A percentile compares a stretch with the other conserved stretches of the same genome.
Evolutionary conservation across 179 eudicot species (phyloP).

Genomic region (Heliamphora pulchella): DNA sequence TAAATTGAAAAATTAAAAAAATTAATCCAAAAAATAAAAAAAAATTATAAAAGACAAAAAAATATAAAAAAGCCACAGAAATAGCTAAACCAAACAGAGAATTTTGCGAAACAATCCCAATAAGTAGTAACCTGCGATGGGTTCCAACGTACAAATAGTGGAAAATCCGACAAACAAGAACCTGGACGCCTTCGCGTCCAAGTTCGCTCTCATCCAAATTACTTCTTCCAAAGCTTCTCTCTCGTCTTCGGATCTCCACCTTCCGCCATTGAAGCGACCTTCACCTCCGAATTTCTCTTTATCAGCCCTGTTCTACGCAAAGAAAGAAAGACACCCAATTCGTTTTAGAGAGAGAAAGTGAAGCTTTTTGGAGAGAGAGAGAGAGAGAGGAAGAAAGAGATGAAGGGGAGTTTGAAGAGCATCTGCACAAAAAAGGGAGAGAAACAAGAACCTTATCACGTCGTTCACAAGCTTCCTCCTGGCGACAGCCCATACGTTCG

Average conservation of each 20-base stretch:
- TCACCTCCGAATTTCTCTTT: not conserved
- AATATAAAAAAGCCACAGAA: too few relatives aligned
- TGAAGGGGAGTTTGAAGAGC: not conserved
- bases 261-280: not conserved
- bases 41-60: too few relatives aligned
- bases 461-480: constrained; percentile 59
- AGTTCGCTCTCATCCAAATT: constrained; percentile 11
- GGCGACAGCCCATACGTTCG: constrained; percentile 90
- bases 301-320: not conserved
- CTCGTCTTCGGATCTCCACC: not conserved
- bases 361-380: not conserved
- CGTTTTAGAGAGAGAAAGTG: not conserved
- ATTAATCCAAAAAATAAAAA: too few relatives aligned
- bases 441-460: constrained; percentile 40
- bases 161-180: not conserved
- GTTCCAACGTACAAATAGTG: too few relatives aligned
- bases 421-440: not conserved
- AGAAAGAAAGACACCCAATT: not conserved
- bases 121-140: too few relatives aligned
- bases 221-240: not conserved
- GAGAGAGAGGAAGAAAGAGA: not conserved
- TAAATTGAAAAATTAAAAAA: too few relatives aligned
- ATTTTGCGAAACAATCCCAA: too few relatives aligned
- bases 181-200: constrained; percentile 7
- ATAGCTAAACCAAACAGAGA: too few relatives aligned